These are phyloP conservation scores for Fusarium sp. DNA, from an alignment of 2,329 filamentous ascomycete species.

Conservation along the genomic window DNA sequence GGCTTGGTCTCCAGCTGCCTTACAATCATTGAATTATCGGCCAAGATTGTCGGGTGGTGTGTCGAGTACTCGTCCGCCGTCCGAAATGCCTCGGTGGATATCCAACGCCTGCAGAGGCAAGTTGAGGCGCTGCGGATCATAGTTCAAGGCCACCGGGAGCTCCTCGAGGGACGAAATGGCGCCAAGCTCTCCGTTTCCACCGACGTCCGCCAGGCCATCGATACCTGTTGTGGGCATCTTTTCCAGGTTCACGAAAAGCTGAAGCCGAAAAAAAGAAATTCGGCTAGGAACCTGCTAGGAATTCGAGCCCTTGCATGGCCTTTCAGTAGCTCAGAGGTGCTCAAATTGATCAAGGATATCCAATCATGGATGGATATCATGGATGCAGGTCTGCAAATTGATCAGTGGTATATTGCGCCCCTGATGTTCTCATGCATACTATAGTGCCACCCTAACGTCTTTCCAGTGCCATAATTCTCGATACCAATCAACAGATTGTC, in stretches of 20 bases:
- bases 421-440: not conserved
- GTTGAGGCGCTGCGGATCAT: not conserved
- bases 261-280: not conserved
- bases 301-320: not conserved
- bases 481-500: not conserved
- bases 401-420: not conserved
- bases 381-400: not conserved
- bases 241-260: not conserved
- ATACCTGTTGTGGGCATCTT: not conserved
- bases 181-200: not conserved
- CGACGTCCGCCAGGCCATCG: not conserved
- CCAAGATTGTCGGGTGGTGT: not conserved
- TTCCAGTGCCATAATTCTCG: not conserved
- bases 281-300: not conserved
- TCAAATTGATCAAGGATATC: not conserved
- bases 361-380: not conserved
- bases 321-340: not conserved
- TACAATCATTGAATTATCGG: not conserved
- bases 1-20: not conserved
- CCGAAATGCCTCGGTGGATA: not conserved
- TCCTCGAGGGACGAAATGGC: not conserved
- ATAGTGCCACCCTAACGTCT: not conserved
- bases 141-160: not conserved
- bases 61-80: not conserved
- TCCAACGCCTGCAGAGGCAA: not conserved